Conservation (phyloP, 2,329 filamentous ascomycete species). For the Hypomyces rosellus region DNA sequence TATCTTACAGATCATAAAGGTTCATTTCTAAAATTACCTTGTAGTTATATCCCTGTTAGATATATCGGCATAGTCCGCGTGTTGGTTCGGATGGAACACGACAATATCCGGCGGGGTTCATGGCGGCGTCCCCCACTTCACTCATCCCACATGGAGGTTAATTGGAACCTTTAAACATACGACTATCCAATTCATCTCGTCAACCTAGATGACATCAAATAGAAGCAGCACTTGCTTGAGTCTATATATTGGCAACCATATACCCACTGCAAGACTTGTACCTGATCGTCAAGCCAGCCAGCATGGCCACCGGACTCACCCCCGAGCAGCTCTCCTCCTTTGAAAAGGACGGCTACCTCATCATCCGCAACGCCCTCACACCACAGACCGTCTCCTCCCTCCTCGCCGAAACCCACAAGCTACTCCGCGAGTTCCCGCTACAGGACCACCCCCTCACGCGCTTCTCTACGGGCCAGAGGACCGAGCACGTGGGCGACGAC, state of each 20-base stretch:
- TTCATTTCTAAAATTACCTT: too few relatives aligned
- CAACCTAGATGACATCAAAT: too few relatives aligned
- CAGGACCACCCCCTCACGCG: slow-evolving; percentile 83
- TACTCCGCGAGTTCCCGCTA: slow-evolving; percentile 74
- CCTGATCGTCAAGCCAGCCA: not conserved
- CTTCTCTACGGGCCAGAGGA: slow-evolving; percentile 77
- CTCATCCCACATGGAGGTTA: not conserved
- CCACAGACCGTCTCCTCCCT: slow-evolving; percentile 59
- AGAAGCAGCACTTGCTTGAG: too few relatives aligned
- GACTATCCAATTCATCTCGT: too few relatives aligned
- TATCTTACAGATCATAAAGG: too few relatives aligned
- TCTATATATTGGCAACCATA: too few relatives aligned
- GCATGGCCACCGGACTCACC: slow-evolving; percentile 45
- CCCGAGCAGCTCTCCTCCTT: slow-evolving; percentile 66
- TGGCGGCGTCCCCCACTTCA: not conserved
- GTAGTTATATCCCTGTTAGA: too few relatives aligned
- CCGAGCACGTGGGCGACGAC: slow-evolving; percentile 79
- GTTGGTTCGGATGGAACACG: not conserved
- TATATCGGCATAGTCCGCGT: slow-evolving; percentile 4
- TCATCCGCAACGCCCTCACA: slow-evolving; percentile 72
- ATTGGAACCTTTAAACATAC: too few relatives aligned
- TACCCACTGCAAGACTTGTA: too few relatives aligned
- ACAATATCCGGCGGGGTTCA: slow-evolving; percentile 9
- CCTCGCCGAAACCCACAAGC: slow-evolving; percentile 64
- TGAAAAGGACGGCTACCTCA: slow-evolving; percentile 78